phyloP scores from a whole-genome alignment of 1,139 yeast species.

The Candida sanyaensis region DNA sequence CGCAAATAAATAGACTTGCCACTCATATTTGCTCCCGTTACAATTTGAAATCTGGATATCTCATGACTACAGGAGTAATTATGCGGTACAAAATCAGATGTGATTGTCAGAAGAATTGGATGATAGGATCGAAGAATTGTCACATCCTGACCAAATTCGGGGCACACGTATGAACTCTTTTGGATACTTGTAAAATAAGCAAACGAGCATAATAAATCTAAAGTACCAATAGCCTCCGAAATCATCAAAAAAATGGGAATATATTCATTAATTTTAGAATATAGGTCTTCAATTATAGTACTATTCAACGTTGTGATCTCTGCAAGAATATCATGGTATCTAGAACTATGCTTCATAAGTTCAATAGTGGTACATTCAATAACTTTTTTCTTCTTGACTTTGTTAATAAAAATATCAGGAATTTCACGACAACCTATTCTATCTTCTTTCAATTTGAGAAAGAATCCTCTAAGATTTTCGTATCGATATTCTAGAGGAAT shows the following conservation, averaged over 20 bases:
- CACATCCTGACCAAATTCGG: slow-evolving; percentile 31
- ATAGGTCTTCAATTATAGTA: slow-evolving; percentile 31
- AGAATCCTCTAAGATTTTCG: slow-evolving; percentile 40
- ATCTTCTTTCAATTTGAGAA: slow-evolving; percentile 24
- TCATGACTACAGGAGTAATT: slow-evolving; percentile 32
- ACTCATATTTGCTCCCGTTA: slow-evolving; percentile 55
- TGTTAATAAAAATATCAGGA: slow-evolving; percentile 36
- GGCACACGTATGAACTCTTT: slow-evolving; percentile 27
- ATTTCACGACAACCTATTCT: slow-evolving; percentile 14
- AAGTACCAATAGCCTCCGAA: slow-evolving; percentile 44
- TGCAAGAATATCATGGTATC: slow-evolving; percentile 36
- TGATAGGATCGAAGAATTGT: slow-evolving; percentile 37
- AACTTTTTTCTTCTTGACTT: slow-evolving; percentile 24
- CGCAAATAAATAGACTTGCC: slow-evolving; percentile 54
- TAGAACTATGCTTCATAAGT: slow-evolving; percentile 39
- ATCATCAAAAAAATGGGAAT: slow-evolving; percentile 41
- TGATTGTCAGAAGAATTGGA: slow-evolving; percentile 35
- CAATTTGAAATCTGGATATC: slow-evolving; percentile 40
- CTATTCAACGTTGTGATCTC: slow-evolving; percentile 46
- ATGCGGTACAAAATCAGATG: slow-evolving; percentile 33
- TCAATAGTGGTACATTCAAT: slow-evolving; percentile 44
- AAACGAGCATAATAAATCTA: slow-evolving; percentile 42
- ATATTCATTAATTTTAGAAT: slow-evolving; percentile 22
- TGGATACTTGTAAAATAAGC: slow-evolving; percentile 24
- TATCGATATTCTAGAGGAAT: slow-evolving; percentile 30